These are phyloP conservation scores for Ustilago lituana DNA, from an alignment of 1,284 basidiomycete species.

Conservation along the genomic window DNA sequence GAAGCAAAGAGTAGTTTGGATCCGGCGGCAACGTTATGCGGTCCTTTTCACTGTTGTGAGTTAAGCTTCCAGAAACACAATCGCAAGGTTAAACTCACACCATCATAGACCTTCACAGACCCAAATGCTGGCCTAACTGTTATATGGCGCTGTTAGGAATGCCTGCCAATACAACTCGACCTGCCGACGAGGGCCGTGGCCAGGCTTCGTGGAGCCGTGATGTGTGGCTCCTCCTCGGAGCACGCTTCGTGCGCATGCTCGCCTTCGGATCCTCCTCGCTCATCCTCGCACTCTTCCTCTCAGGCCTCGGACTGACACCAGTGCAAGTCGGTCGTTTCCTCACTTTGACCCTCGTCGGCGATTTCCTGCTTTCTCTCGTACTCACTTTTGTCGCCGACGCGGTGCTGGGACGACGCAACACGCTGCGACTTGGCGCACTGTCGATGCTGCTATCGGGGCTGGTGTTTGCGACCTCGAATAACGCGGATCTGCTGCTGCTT, in stretches of 20 bases:
- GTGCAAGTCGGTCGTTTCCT: conserved; percentile 25
- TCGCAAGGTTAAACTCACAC: too few species aligned
- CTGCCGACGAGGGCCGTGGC: too few species aligned
- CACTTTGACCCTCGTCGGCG: conserved; percentile 16
- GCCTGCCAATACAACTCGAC: too few species aligned
- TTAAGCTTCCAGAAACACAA: too few species aligned
- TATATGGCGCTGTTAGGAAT: too few species aligned
- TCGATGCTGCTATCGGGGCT: conserved; percentile 27
- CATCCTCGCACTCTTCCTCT: conserved; percentile 23
- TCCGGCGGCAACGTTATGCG: too few species aligned
- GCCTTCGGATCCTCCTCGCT: conserved; percentile 33
- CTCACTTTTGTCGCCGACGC: conserved; percentile 28
- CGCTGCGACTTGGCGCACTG: conserved; percentile 16
- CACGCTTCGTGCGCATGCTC: conserved; percentile 26
- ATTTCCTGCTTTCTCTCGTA: conserved; percentile 20
- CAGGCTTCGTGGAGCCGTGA: conserved; percentile 26
- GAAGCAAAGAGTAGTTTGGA: too few species aligned
- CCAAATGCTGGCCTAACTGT: too few species aligned
- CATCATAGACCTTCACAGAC: too few species aligned
- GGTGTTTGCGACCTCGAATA: conserved; percentile 13
- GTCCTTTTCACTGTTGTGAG: too few species aligned
- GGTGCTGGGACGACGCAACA: conserved; percentile 22
- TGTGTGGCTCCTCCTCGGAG: conserved; percentile 16
- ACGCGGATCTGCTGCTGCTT: conserved; percentile 6
- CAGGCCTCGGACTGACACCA: conserved; percentile 9